These are phyloP conservation scores for Groenewaldozyma salmanticensis DNA, from an alignment of 805 yeast species.

Conservation along the genomic window DNA sequence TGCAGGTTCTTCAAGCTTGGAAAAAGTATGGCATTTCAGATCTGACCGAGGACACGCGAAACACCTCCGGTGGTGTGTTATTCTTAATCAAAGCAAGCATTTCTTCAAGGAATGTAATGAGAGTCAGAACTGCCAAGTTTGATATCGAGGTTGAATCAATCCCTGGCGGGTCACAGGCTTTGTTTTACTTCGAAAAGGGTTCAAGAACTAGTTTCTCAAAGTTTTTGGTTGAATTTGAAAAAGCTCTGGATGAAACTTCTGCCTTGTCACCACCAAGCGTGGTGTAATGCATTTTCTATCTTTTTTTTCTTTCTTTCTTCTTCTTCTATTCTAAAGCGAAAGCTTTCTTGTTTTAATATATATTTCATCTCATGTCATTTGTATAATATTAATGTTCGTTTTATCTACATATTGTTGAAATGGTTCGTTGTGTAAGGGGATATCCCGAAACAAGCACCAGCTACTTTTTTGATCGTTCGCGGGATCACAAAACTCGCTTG, in stretches of 20 bases:
- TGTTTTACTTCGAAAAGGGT: constrained; percentile 21
- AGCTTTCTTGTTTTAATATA: too few relatives aligned
- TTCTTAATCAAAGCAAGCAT: constrained; percentile 23
- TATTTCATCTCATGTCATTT: too few relatives aligned
- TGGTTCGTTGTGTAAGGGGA: too few relatives aligned
- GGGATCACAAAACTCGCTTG: too few relatives aligned
- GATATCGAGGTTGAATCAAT: constrained; percentile 13
- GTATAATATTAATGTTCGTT: too few relatives aligned
- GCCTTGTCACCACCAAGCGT: constrained; percentile 1
- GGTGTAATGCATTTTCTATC: too few relatives aligned
- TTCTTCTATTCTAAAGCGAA: too few relatives aligned
- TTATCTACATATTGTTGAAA: too few relatives aligned
- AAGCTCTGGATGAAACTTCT: constrained; percentile 16
- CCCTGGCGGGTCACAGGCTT: constrained; percentile 16
- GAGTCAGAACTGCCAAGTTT: constrained; percentile 25
- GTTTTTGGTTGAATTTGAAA: constrained; percentile 24
- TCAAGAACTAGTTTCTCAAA: constrained; percentile 22
- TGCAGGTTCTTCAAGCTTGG: constrained; percentile 28
- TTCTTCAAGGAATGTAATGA: constrained; percentile 26
- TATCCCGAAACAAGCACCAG: too few relatives aligned
- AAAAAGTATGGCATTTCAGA: constrained; percentile 28
- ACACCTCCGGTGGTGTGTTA: constrained; percentile 10
- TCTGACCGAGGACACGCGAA: constrained; percentile 19
- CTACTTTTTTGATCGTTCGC: too few relatives aligned
- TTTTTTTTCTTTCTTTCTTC: too few relatives aligned